Conservation (phyloP, 2,329 filamentous ascomycete genomes). For the Ophiostoma australiae region DNA sequence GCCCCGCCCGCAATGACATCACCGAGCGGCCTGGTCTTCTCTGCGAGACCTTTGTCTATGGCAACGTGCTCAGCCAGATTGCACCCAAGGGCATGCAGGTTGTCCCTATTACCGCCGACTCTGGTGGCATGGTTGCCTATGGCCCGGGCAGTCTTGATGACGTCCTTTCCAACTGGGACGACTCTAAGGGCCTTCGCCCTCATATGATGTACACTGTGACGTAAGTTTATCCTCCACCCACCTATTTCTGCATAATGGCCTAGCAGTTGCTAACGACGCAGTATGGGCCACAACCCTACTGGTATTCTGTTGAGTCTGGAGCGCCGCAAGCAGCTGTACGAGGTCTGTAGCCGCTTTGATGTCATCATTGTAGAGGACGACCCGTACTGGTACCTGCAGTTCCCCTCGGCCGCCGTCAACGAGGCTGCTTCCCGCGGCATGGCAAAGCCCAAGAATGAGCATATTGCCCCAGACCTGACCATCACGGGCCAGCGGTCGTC, state of each 20-base stretch:
- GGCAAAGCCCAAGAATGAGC: slow-evolving; percentile 31
- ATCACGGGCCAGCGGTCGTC: slow-evolving; percentile 40
- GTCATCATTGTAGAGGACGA: slow-evolving; percentile 91
- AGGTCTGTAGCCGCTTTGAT: slow-evolving; percentile 75
- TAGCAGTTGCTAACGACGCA: slow-evolving; percentile 4
- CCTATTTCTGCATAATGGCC: not conserved
- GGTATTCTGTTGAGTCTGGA: slow-evolving; percentile 67
- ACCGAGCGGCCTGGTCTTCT: slow-evolving; percentile 70
- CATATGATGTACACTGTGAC: slow-evolving; percentile 84
- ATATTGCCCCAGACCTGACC: slow-evolving; percentile 19
- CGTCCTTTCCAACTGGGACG: slow-evolving; percentile 78
- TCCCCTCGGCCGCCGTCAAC: slow-evolving; percentile 59
- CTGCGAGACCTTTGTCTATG: slow-evolving; percentile 75
- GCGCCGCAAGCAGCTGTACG: slow-evolving; percentile 74
- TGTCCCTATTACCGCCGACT: slow-evolving; percentile 69
- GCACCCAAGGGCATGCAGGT: slow-evolving; percentile 66
- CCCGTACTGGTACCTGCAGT: slow-evolving; percentile 94
- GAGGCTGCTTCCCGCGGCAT: slow-evolving; percentile 47
- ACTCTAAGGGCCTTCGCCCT: slow-evolving; percentile 65
- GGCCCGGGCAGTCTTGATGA: slow-evolving; percentile 72
- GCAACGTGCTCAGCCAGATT: slow-evolving; percentile 65
- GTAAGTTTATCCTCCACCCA: slow-evolving; percentile 42
- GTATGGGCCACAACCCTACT: slow-evolving; percentile 82
- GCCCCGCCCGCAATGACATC: slow-evolving; percentile 57
- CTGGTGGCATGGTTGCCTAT: slow-evolving; percentile 69